Evolutionary conservation across 2,329 filamentous ascomycete species (phyloP), one percentile per base, ranked within the genome.

Genomic region (Trichoderma asperellum): DNA sequence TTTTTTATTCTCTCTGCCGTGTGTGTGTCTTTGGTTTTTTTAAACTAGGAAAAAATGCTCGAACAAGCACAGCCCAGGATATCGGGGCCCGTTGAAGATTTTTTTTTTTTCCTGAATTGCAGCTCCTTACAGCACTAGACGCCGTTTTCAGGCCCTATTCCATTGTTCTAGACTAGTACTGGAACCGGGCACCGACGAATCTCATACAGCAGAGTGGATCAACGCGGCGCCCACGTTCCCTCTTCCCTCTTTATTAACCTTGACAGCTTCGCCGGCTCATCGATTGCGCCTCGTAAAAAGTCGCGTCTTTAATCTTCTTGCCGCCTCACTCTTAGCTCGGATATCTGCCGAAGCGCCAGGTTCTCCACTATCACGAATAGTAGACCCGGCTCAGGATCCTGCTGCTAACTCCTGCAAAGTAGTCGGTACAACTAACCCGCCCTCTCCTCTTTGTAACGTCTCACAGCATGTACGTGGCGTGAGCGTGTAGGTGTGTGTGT

Each of bases 281-380:
- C 47, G 21, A 21, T 53, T 35, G 32, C 60, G 47, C 60, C 60
- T 63, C 60, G 47, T 53, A 37, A 49, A 49, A 49, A 11, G 11
- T 11, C 32, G 29, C 29, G 16, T n/a, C 27, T 52, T 37, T n/a
- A 53, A 34, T 53, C 24, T 29, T 35, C 21, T 8, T 37, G 18
- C 47, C 16, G 27, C 34, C 55, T 35, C 49, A 18, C 21, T 35
- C 56, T 43, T n/a, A 43, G 27, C 47, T 70, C 68, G 57, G 63
- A 56, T 70, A 61, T 47, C 40, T 70, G 14, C 63, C 62, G 68
- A 69, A 63, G 52, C 35, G 53, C 24, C 52, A 29, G 11, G 2
- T 24, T 47, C 67, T 58, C 68, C 68, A 70, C 68, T 62, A 70
- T 70, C 68, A 68, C 68, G 68, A 70, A 66, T 59, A 7, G 29